Base-by-base conservation (phyloP, 768 basidiomycete species). In the Trametes maxima region DNA sequence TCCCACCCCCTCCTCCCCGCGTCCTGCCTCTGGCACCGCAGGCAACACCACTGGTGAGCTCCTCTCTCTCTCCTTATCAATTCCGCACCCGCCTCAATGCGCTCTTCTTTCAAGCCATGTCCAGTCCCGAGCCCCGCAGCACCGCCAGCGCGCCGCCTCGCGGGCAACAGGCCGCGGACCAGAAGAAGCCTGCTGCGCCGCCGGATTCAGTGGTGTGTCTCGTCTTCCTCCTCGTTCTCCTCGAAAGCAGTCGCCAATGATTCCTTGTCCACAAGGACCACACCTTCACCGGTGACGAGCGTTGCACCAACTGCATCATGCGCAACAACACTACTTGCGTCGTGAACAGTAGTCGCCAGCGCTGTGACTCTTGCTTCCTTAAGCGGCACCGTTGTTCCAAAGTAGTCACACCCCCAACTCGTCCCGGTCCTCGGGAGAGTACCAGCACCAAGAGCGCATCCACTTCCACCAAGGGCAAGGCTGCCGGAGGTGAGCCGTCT, bases 381-480 rank as follows among this genome's bases (percentile, higher is more conserved):
- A 63, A 63, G 46, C 47, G 62, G 46, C 62, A 63, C 57, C 62
- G 62, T 37, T 63, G 62, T 36, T 63, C 62, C n/a, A 63, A 63
- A 47, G 62, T 63, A 59, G 57, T 59, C 62, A 63, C 62, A 57
- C 62, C 62, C 21, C 62, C 62, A 12, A 43, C 62, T 19, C 62
- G 62, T 13, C 62, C 62, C 52, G 28, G 28, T 33, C 36, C 62
- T 43, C 57, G 57, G 33, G 57, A 63, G 57, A 48, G 13, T 24
- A 57, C 11, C 51, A 52, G 19, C 56, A 57, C 37, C 47, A 46
- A 17, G 12, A 63, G 59, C 47, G 33, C 40, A 33, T 28, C 62
- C 19, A 54, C 62, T 10, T 45, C 54, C 47, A 49, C 56, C 45
- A 63, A 63, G 54, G 62, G 62, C 22, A 63, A 63, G 24, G 57